Conservation (phyloP, 2,329 filamentous ascomycete species). For the Verticillium nonalfalfae region DNA sequence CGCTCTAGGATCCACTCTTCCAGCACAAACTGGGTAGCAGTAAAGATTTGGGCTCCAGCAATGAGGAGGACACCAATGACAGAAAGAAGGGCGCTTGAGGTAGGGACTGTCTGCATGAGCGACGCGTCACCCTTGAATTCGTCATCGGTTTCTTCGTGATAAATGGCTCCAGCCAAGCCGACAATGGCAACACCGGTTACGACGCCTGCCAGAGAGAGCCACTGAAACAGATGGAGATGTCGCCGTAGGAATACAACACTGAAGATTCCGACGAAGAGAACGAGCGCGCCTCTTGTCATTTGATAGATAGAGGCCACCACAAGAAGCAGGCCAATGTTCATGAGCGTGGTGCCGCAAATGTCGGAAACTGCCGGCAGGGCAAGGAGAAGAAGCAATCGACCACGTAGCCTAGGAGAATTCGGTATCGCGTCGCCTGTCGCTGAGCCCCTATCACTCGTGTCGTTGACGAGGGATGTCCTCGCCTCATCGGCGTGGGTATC, state of each 20-base stretch:
- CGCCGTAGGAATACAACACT: slow-evolving; percentile 85
- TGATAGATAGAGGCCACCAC: slow-evolving; percentile 96
- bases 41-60: slow-evolving; percentile 92
- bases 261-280: slow-evolving; percentile 93
- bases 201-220: slow-evolving; percentile 81
- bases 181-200: slow-evolving; percentile 85
- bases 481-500: slow-evolving; percentile 36
- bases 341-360: slow-evolving; percentile 89
- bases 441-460: slow-evolving; percentile 31
- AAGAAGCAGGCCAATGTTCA: slow-evolving; percentile 93
- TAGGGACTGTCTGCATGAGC: background rate
- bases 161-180: slow-evolving; percentile 80
- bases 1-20: slow-evolving; percentile 84
- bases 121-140: slow-evolving; percentile 31
- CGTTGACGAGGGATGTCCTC: slow-evolving; percentile 28
- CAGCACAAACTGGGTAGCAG: slow-evolving; percentile 89
- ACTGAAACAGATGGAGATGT: slow-evolving; percentile 80
- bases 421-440: slow-evolving; percentile 40
- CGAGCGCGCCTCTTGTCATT: slow-evolving; percentile 93
- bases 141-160: slow-evolving; percentile 47
- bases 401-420: slow-evolving; percentile 57
- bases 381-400: slow-evolving; percentile 67
- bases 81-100: slow-evolving; percentile 53
- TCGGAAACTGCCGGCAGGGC: slow-evolving; percentile 88
- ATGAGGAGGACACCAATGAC: slow-evolving; percentile 84